Evolutionary conservation across 345 rosid genomes (phyloP).

Genomic region (Ricinus communis): DNA sequence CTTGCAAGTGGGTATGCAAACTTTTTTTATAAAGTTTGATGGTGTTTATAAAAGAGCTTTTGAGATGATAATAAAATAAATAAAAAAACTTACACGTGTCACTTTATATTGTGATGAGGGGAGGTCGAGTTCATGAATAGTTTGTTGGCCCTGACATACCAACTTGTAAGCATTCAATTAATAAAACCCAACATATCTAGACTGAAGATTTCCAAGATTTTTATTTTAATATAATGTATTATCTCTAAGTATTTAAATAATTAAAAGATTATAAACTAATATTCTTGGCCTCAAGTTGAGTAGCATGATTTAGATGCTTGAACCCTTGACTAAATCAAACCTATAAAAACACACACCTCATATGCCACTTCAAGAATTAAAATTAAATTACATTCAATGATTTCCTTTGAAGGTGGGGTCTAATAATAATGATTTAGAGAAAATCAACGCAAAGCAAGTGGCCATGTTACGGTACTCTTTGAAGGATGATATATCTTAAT

Average conservation of each 20-base stretch:
- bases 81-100: too few species aligned
- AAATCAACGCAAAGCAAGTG: conserved; percentile 2
- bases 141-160: neutral
- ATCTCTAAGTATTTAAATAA: neutral
- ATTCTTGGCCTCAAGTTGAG: neutral
- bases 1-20: too few species aligned
- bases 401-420: too few species aligned
- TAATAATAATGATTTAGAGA: neutral
- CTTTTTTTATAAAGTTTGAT: too few species aligned
- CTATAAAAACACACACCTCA: neutral
- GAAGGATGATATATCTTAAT: neutral
- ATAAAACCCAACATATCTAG: neutral
- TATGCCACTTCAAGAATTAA: neutral
- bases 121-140: neutral
- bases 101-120: too few species aligned
- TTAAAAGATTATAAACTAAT: neutral
- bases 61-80: too few species aligned
- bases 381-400: too few species aligned
- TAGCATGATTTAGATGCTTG: neutral
- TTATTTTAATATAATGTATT: neutral
- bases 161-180: too few species aligned
- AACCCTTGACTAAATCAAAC: neutral
- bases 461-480: conserved; percentile 1
- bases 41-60: too few species aligned
- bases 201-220: conserved; percentile 6